These are phyloP conservation scores for Fusarium penzigii DNA, from an alignment of 2,329 filamentous ascomycete genomes.

Conservation along the genomic window DNA sequence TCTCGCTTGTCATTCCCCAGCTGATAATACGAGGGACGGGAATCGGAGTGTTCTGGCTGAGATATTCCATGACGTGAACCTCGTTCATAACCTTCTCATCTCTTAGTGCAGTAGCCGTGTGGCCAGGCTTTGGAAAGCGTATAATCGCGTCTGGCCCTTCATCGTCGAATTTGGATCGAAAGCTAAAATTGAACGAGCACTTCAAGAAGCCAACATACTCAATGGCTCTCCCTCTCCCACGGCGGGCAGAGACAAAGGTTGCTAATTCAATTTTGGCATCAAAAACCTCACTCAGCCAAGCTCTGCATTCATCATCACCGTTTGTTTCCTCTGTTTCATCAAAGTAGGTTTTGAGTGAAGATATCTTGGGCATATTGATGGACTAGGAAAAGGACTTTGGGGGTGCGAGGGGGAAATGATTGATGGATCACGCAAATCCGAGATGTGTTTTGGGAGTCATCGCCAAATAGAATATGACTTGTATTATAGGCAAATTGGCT, in stretches of 20 bases:
- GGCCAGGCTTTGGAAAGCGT: slow-evolving; percentile 28
- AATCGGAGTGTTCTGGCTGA: slow-evolving; percentile 33
- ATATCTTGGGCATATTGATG: slow-evolving; percentile 6
- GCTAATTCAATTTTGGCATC: slow-evolving; percentile 24
- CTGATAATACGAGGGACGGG: slow-evolving; percentile 28
- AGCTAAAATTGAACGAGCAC: slow-evolving; percentile 32
- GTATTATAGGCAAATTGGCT: no score
- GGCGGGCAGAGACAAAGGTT: slow-evolving; percentile 21
- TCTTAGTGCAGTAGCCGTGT: slow-evolving; percentile 16
- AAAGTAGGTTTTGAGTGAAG: slow-evolving; percentile 17
- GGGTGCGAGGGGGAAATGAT: neutral
- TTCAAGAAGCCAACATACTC: slow-evolving; percentile 27
- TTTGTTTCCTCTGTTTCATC: slow-evolving; percentile 24
- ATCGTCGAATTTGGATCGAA: slow-evolving; percentile 23
- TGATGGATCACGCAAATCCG: no score
- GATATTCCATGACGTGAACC: slow-evolving; percentile 27
- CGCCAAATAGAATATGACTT: no score
- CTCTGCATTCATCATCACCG: slow-evolving; percentile 23
- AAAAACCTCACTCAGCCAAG: slow-evolving; percentile 19
- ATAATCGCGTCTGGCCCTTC: slow-evolving; percentile 25
- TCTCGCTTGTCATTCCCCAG: slow-evolving; percentile 32
- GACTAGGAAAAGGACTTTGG: neutral
- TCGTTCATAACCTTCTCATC: slow-evolving; percentile 37
- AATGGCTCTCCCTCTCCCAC: slow-evolving; percentile 12
- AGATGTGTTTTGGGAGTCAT: no score